Percentiles rank a stretch among this genome's conserved stretches.
phyloP scores from a whole-genome alignment of 2,329 filamentous ascomycete species.

The Thielaviopsis euricoi region DNA sequence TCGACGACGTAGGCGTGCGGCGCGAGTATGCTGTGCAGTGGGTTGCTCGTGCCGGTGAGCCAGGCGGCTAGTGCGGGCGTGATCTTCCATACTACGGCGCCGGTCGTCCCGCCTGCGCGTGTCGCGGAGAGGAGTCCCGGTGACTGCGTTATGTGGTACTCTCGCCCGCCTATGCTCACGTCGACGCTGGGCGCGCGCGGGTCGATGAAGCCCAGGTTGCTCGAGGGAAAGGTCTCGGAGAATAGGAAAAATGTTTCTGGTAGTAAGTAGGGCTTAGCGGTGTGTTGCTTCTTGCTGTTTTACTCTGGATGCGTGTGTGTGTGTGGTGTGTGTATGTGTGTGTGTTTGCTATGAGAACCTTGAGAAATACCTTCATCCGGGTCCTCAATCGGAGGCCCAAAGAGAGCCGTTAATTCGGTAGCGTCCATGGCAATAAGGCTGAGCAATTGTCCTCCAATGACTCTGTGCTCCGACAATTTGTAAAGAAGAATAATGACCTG shows the following conservation, averaged over 20 bases:
- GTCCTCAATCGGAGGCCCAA: conserved; percentile 26
- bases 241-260: conserved; percentile 81
- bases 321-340: neutral
- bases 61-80: conserved; percentile 70
- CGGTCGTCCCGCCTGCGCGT: conserved; percentile 43
- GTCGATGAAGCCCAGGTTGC: conserved; percentile 75
- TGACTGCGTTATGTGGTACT: conserved; percentile 68
- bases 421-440: conserved; percentile 2
- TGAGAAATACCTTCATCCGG: conserved; percentile 29
- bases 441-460: no score
- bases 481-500: no score
- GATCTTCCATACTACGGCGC: conserved; percentile 74
- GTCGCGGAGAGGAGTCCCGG: conserved; percentile 65
- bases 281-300: no score
- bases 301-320: no score
- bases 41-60: conserved; percentile 48
- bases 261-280: conserved; percentile 1
- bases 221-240: conserved; percentile 54
- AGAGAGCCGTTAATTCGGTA: conserved; percentile 4
- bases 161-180: conserved; percentile 48
- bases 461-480: no score
- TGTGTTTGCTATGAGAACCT: neutral
- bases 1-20: conserved; percentile 49
- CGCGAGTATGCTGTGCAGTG: conserved; percentile 32
- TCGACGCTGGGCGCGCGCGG: conserved; percentile 47